Base-by-base conservation (phyloP, 306 rosid genomes). In the Acmispon strigosus region DNA sequence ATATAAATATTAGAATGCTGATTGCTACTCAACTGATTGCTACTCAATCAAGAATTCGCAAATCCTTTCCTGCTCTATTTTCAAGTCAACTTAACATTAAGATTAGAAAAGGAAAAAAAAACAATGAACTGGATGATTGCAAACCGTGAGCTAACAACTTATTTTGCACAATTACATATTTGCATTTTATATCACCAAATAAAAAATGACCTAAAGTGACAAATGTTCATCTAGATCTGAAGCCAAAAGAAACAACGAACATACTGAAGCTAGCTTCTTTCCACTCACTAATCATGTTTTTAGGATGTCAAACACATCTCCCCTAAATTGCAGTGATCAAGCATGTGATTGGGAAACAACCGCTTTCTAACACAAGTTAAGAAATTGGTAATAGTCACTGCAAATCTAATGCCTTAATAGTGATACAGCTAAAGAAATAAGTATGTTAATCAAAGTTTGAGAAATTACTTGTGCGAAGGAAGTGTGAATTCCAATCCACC, bases 401-500 rank as follows among this genome's bases (percentile, higher is more conserved):
- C 36, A 61, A 32, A 64, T 62, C 27, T 20, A 67, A 59, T 24
- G 45, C 39, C 43, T 36, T 43, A 56, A 32, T 32, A 32, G 37
- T 32, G 6, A 27, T 61, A 71, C 71, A 63, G 43, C 14, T 18
- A 57, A 24, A 36, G 73, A 44, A 3, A 56, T 13, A 55, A 39
- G 67, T 18, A 63, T 55, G 39, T 49, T 13, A 60, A 58, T 18
- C 45, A 53, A 72, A 62, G 77, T 24, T 83, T 76, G 89, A 83
- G 37, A 70, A 72, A 58, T 85, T 91, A 95, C 99, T 95, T 95
- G 83, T 95, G 99, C 14, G 99, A 91, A 75, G 99, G 99, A 81
- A 95, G 96, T 7, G 97, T 91, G 80, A 95, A 95, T 51, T 95
- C 99, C 62, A 89, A 82, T 67, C 99, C 98, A 70, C 96, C 84